These are phyloP conservation scores for Debaryomyces hansenii DNA, from an alignment of 805 yeast species.

Conservation along the genomic window DNA sequence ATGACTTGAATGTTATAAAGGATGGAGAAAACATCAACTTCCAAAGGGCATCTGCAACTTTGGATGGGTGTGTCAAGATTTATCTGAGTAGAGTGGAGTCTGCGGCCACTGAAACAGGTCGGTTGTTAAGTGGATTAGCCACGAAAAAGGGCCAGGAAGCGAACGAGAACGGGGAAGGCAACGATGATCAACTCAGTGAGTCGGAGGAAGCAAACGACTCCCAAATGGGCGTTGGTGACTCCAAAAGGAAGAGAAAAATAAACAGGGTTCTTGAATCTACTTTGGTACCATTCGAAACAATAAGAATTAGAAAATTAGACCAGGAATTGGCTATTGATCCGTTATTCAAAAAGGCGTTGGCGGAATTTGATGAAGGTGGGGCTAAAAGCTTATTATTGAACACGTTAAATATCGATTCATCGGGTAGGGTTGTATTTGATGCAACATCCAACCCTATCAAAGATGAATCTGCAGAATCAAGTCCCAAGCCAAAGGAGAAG, in stretches of 20 bases:
- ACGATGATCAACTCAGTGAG: conserved; percentile 10
- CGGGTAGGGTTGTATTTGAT: conserved; percentile 23
- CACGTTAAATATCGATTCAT: conserved; percentile 21
- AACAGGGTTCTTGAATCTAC: conserved; percentile 43
- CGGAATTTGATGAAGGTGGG: conserved; percentile 33
- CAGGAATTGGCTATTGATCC: conserved; percentile 30
- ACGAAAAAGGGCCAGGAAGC: conserved; percentile 16
- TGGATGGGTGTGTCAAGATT: conserved; percentile 39
- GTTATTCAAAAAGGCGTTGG: conserved; percentile 27
- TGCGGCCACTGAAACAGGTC: conserved; percentile 38
- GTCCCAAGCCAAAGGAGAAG: neutral
- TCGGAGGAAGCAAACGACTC: conserved; percentile 19
- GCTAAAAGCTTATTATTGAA: conserved; percentile 28
- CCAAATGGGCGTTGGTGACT: conserved; percentile 14
- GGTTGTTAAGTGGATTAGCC: conserved; percentile 28
- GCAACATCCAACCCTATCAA: conserved; percentile 10
- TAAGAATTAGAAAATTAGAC: conserved; percentile 15
- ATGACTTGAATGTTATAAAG: conserved; percentile 71
- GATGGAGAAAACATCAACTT: conserved; percentile 59
- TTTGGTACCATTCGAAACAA: conserved; percentile 9
- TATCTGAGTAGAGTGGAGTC: conserved; percentile 37
- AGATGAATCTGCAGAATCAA: conserved; percentile 8
- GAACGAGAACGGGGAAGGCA: conserved; percentile 19
- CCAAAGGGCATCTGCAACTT: conserved; percentile 34
- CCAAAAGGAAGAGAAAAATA: conserved; percentile 25